Evolutionary conservation across 306 rosid genomes (phyloP).

Genomic region (Acacia acuminata): DNA sequence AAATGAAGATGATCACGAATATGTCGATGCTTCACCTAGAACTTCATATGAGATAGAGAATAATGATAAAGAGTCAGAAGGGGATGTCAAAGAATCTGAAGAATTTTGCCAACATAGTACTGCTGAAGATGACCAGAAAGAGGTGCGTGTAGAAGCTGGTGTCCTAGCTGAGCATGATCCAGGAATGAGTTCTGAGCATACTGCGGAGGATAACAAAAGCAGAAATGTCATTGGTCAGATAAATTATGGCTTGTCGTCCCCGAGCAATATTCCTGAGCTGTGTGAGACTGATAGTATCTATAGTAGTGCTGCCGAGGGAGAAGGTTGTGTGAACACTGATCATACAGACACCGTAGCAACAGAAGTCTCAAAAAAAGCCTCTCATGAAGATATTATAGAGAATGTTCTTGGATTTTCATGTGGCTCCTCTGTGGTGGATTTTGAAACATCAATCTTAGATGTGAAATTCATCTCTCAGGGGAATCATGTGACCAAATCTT

Average conservation of each 20-base stretch:
- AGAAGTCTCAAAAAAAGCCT: constrained; percentile 30
- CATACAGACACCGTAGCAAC: constrained; percentile 4
- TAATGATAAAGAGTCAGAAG: constrained; percentile 37
- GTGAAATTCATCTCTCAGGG: constrained; percentile 60
- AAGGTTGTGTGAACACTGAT: constrained; percentile 22
- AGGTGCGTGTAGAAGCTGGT: constrained; percentile 11
- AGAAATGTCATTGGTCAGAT: constrained; percentile 29
- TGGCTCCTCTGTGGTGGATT: constrained; percentile 59
- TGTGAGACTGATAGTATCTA: constrained; percentile 23
- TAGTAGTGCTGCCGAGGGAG: constrained; percentile 24
- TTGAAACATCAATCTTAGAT: constrained; percentile 67
- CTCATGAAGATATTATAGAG: constrained; percentile 49
- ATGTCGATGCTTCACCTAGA: constrained; percentile 24
- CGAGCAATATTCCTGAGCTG: neutral
- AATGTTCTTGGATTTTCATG: constrained; percentile 62
- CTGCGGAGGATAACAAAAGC: constrained; percentile 31
- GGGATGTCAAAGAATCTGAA: constrained; percentile 32
- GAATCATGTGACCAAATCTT: constrained; percentile 15
- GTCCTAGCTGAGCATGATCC: constrained; percentile 28
- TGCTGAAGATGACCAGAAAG: constrained; percentile 33
- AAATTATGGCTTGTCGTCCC: constrained; percentile 3
- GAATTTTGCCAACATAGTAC: neutral
- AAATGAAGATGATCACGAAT: constrained; percentile 47
- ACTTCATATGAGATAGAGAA: constrained; percentile 28
- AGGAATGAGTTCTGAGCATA: constrained; percentile 24